These are phyloP conservation scores for Cladophialophora immunda DNA, from an alignment of 2,329 filamentous ascomycete species.

Conservation along the genomic window DNA sequence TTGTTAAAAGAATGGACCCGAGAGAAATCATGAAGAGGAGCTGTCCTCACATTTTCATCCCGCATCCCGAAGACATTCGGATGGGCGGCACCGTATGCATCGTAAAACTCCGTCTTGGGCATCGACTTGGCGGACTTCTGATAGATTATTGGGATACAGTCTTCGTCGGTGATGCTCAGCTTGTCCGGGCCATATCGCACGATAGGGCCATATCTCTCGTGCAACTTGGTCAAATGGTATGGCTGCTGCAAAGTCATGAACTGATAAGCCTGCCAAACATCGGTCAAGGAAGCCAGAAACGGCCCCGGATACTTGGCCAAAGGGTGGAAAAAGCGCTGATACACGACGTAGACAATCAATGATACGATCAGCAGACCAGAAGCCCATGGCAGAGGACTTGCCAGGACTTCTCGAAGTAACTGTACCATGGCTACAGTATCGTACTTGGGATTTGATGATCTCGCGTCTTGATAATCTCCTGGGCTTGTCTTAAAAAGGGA, in stretches of 20 bases:
- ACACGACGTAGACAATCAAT: slow-evolving; percentile 2
- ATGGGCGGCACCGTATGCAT: slow-evolving; percentile 45
- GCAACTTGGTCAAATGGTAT: background rate
- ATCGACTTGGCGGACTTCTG: slow-evolving; percentile 43
- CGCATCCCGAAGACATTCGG: slow-evolving; percentile 49
- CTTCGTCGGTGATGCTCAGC: slow-evolving; percentile 44
- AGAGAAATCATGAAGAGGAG: background rate
- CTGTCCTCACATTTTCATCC: slow-evolving; percentile 39
- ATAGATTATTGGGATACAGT: slow-evolving; percentile 44
- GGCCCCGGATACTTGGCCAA: slow-evolving; percentile 10
- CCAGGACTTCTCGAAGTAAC: too few species aligned
- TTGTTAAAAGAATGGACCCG: background rate
- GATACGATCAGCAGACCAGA: too few species aligned
- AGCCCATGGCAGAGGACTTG: too few species aligned
- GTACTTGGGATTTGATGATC: too few species aligned
- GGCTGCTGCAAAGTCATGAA: background rate
- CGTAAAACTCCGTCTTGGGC: slow-evolving; percentile 49
- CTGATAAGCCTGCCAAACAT: slow-evolving; percentile 1
- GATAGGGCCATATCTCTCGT: slow-evolving; percentile 20
- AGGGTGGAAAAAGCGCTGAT: slow-evolving; percentile 5
- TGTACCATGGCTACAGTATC: too few species aligned
- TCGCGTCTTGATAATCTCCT: too few species aligned
- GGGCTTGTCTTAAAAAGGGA: too few species aligned
- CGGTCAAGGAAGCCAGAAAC: background rate
- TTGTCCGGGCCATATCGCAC: slow-evolving; percentile 41